Evolutionary conservation across 805 yeast species (phyloP), one percentile per base, ranked within the genome.

Genomic region (Ogataea zsoltii): DNA sequence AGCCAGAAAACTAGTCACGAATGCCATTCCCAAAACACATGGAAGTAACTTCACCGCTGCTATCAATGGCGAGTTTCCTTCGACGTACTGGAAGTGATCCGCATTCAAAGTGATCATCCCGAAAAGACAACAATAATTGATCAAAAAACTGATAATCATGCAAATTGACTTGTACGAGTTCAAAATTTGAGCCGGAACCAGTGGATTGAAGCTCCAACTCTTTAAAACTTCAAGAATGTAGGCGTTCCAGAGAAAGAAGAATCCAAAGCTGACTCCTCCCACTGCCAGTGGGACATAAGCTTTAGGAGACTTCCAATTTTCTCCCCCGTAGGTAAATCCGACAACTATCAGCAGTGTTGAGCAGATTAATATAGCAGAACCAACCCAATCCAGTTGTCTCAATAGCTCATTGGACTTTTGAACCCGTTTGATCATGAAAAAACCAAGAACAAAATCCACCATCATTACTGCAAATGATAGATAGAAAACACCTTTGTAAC

Each of bases 251-350:
- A 21, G 25, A 21, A 21, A 21, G 25, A 21, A 21, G 5, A 21
- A 5, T 6, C 5, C 25, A 9, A 21, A 21, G 9, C 5, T 5
- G 9, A 21, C 25, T 21, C 7, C 25, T 9, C 25, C 25, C 5
- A 21, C 9, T 21, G 25, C 25, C 25, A 21, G 25, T 6, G 25
- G 25, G 25, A 21, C 25, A 21, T 21, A 21, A 6, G 71, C 67
- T 14, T 60, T 55, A 1, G 78, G 71, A 1, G 61, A 44, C 2
- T 59, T 58, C 79, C 79, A 75, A 0, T 58, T 55, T 5, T 63
- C 65, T 18, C 77, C 78, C 17, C 75, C 77, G 50, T 73, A 71
- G 0, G 75, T 72, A 38, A 75, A 58, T 0, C 77, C 80, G 9
- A 70, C 61, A 21, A 74, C 72, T 2, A 73, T 49, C 30, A 75